phyloP scores from a whole-genome alignment of 352 stramenopile species.

The Pythium volutum region DNA sequence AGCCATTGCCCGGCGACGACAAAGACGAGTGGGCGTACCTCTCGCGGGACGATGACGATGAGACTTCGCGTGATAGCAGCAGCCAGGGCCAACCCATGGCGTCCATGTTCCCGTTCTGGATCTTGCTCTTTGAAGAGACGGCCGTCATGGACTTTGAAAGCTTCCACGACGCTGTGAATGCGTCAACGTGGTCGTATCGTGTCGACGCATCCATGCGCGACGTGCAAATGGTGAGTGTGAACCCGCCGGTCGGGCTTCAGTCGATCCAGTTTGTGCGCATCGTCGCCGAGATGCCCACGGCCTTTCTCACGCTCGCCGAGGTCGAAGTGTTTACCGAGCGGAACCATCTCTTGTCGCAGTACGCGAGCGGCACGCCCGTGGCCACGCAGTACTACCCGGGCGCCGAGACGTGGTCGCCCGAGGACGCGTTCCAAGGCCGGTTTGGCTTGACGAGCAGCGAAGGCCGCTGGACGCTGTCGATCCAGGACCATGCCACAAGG shows the following conservation, averaged over 20 bases:
- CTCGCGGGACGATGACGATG: slow-evolving; percentile 24
- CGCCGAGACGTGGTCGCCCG: slow-evolving; percentile 50
- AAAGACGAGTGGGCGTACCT: slow-evolving; percentile 37
- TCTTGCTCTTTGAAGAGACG: slow-evolving; percentile 67
- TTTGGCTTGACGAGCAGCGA: slow-evolving; percentile 52
- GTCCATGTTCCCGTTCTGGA: slow-evolving; percentile 77
- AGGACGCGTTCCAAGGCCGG: slow-evolving; percentile 50
- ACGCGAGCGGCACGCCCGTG: slow-evolving; percentile 52
- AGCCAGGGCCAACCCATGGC: slow-evolving; percentile 29
- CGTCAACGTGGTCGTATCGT: slow-evolving; percentile 43
- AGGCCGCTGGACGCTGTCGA: slow-evolving; percentile 55
- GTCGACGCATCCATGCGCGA: slow-evolving; percentile 29
- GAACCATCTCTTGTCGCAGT: slow-evolving; percentile 54
- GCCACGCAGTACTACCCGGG: slow-evolving; percentile 42
- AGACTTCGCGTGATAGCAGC: too few species aligned
- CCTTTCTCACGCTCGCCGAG: slow-evolving; percentile 61
- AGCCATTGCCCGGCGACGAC: slow-evolving; percentile 41
- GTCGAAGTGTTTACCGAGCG: slow-evolving; percentile 68
- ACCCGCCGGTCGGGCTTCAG: slow-evolving; percentile 35
- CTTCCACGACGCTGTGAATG: slow-evolving; percentile 46
- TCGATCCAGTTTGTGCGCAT: slow-evolving; percentile 66
- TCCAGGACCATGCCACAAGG: slow-evolving; percentile 34
- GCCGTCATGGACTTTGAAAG: slow-evolving; percentile 55
- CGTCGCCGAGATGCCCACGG: slow-evolving; percentile 36
- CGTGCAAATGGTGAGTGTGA: slow-evolving; percentile 38